These are phyloP conservation scores for Przewalskia tangutica DNA, from an alignment of 257 asterid species.

Conservation along the genomic window DNA sequence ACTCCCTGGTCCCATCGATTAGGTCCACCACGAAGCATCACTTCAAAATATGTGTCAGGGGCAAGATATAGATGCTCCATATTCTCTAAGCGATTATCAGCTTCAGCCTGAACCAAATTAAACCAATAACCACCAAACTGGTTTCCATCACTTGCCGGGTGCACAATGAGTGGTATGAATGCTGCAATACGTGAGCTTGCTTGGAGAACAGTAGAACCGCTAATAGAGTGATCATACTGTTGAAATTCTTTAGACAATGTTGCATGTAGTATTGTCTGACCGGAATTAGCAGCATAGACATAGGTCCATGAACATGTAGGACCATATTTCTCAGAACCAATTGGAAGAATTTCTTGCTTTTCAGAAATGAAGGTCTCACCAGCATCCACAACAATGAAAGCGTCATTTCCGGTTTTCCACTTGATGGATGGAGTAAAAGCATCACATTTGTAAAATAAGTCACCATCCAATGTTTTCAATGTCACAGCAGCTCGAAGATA, in stretches of 20 bases:
- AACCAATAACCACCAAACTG: conserved; percentile 90
- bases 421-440: conserved; percentile 56
- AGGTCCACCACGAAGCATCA: conserved; percentile 82
- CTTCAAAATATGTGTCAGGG: conserved; percentile 64
- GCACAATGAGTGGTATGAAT: conserved; percentile 55
- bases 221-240: conserved; percentile 36
- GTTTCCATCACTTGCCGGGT: conserved; percentile 78
- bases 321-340: conserved; percentile 25
- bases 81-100: conserved; percentile 35
- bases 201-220: conserved; percentile 46
- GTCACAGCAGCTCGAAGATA: conserved; percentile 66
- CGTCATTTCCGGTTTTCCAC: conserved; percentile 69
- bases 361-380: conserved; percentile 19
- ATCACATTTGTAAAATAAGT: conserved; percentile 60
- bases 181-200: conserved; percentile 63
- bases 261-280: conserved; percentile 62
- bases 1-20: conserved; percentile 67
- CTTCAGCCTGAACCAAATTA: conserved; percentile 38
- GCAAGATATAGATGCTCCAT: conserved; percentile 54
- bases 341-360: conserved; percentile 28
- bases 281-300: conserved; percentile 55
- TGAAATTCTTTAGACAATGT: conserved; percentile 48
- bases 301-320: conserved; percentile 74
- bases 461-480: conserved; percentile 53
- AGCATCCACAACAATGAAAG: conserved; percentile 51